Evolutionary conservation across 305 asterid species (phyloP).

Genomic region (Solanum hybrid): DNA sequence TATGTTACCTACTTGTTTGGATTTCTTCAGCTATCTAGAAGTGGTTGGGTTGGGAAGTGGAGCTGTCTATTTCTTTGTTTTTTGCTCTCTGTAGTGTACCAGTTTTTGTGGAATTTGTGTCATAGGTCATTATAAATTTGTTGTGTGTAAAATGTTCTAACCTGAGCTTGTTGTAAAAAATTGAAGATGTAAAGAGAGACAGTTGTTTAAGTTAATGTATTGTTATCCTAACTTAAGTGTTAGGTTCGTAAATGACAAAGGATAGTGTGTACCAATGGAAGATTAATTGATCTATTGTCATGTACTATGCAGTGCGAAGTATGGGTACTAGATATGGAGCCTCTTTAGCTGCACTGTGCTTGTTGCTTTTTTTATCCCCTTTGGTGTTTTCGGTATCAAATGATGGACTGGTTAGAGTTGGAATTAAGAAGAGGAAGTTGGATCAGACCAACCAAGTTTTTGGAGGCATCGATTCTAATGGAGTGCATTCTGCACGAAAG

Average conservation of each 20-base stretch:
- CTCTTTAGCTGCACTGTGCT: constrained; percentile 26
- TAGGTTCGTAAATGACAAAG: not conserved
- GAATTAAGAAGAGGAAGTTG: constrained; percentile 53
- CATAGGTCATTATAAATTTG: no score
- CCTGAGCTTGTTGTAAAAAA: not conserved
- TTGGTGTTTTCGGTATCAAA: constrained; percentile 32
- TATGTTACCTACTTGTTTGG: not conserved
- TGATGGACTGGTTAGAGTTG: constrained; percentile 59
- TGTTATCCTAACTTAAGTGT: not conserved
- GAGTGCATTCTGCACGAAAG: constrained; percentile 21
- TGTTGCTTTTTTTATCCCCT: constrained; percentile 31
- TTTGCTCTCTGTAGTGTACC: not conserved
- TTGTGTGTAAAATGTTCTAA: not conserved
- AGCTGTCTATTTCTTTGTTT: not conserved
- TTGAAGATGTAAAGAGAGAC: not conserved
- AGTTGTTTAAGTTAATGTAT: not conserved
- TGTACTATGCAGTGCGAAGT: constrained; percentile 26
- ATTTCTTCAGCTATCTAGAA: not conserved
- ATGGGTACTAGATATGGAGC: constrained; percentile 35
- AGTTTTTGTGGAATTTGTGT: not conserved
- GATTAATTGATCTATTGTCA: not conserved
- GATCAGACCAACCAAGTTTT: constrained; percentile 39
- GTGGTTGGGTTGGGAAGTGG: not conserved
- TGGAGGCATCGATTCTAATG: constrained; percentile 23
- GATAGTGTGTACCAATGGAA: not conserved